Percentiles rank a stretch among this genome's conserved stretches.
Evolutionary conservation across 1,284 basidiomycete genomes (phyloP).

Genomic region (Spongispora temasekensis): DNA sequence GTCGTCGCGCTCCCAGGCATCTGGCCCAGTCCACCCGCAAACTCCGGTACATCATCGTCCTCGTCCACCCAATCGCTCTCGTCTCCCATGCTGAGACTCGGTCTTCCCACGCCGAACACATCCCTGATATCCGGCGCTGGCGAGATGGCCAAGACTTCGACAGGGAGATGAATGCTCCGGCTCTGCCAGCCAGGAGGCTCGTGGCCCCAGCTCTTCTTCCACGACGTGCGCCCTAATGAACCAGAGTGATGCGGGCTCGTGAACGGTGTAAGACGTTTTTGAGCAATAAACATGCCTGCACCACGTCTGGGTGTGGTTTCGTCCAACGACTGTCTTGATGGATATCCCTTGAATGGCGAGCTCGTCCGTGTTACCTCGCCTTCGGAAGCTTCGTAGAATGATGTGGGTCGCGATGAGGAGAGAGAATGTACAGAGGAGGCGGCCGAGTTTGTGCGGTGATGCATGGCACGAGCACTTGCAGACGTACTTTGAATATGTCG

Average conservation of each 20-base stretch:
- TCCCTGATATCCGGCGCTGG: slow-evolving; percentile 68
- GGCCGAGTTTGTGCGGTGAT: slow-evolving; percentile 69
- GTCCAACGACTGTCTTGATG: slow-evolving; percentile 45
- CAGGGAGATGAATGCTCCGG: slow-evolving; percentile 64
- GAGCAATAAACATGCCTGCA: slow-evolving; percentile 64
- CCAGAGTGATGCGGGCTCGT: slow-evolving; percentile 46
- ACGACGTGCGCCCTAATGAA: slow-evolving; percentile 68
- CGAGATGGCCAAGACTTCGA: slow-evolving; percentile 71
- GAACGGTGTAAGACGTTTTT: slow-evolving; percentile 72
- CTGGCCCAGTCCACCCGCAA: slow-evolving; percentile 78
- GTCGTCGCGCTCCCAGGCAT: slow-evolving; percentile 46
- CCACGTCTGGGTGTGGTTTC: slow-evolving; percentile 50
- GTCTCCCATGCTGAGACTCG: slow-evolving; percentile 61
- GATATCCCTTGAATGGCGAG: slow-evolving; percentile 51
- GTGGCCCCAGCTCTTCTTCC: slow-evolving; percentile 84
- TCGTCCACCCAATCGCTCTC: slow-evolving; percentile 86
- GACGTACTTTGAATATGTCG: slow-evolving; percentile 54
- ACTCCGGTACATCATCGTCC: slow-evolving; percentile 74
- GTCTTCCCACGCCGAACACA: slow-evolving; percentile 66
- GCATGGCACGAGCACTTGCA: slow-evolving; percentile 40
- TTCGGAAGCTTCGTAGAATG: slow-evolving; percentile 74
- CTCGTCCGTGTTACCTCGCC: slow-evolving; percentile 53
- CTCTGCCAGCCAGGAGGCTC: slow-evolving; percentile 84
- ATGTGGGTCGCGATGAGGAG: slow-evolving; percentile 70
- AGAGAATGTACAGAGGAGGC: slow-evolving; percentile 74